Conservation (phyloP, 176 grass and related monocot species). For the bread wheat (Triticum aestivum) region IWGSC_CS_RefSeq_v2.1 NC_057811.1:110362987-110363486, state of each 20-base stretch:
- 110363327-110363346: slow-evolving; percentile 3
- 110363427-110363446: too few relatives aligned
- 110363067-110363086: background rate
- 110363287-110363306: background rate
- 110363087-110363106: background rate
- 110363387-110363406: too few relatives aligned
- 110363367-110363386: background rate
- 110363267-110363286: background rate
- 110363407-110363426: too few relatives aligned
- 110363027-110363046: slow-evolving; percentile 45
- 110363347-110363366: background rate
- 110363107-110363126: slow-evolving; percentile 22
- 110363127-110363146: slow-evolving; percentile 1
- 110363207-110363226: background rate
- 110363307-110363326: background rate
- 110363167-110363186: slow-evolving; percentile 23
- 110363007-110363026: slow-evolving; percentile 75
- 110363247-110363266: background rate
- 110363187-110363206: background rate
- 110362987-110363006: slow-evolving; percentile 81
- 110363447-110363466: too few relatives aligned
- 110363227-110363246: background rate
- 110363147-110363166: slow-evolving; percentile 32
- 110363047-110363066: slow-evolving; percentile 1
- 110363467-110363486: too few relatives aligned